Evolutionary conservation across 163 green algal genomes (phyloP).

Genomic region (Prototheca cutis): DNA sequence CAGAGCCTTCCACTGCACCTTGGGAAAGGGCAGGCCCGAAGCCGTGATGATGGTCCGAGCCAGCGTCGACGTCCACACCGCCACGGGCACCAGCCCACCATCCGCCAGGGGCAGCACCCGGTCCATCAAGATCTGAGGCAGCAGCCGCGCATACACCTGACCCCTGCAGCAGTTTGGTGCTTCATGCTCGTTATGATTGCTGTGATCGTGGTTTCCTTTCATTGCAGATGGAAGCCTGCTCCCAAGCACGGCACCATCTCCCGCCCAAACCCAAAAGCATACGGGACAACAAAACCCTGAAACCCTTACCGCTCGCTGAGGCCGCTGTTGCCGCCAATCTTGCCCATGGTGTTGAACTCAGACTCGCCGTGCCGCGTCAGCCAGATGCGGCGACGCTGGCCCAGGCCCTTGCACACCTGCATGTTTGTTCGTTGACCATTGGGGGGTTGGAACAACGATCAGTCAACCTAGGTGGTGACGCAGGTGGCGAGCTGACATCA

Average conservation of each 20-base stretch:
- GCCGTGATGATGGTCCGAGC: conserved; percentile 83
- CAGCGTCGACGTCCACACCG: conserved; percentile 86
- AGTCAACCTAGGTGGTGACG: no score
- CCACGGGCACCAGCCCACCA: conserved; percentile 40
- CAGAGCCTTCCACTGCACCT: conserved; percentile 82
- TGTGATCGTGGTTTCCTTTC: no score
- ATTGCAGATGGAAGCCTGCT: no score
- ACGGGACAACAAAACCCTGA: no score
- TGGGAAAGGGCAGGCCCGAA: conserved; percentile 66
- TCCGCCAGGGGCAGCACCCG: conserved; percentile 35
- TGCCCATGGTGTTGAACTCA: conserved; percentile 62
- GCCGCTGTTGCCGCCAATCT: conserved; percentile 63
- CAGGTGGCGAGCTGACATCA: no score
- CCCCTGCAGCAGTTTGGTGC: no score
- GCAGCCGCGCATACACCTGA: conserved; percentile 52
- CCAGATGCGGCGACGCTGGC: conserved; percentile 68
- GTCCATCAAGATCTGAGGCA: conserved; percentile 58
- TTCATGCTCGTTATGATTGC: no score
- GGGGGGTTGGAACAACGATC: no score
- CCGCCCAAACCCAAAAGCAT: no score
- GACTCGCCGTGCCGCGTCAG: conserved; percentile 76
- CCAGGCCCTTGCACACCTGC: conserved; percentile 74
- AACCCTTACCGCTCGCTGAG: conserved; percentile 37
- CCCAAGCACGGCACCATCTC: no score
- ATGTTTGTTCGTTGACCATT: background rate